These are phyloP conservation scores for Physcia stellaris DNA, from an alignment of 495 filamentous ascomycete genomes.

Conservation along the genomic window DNA sequence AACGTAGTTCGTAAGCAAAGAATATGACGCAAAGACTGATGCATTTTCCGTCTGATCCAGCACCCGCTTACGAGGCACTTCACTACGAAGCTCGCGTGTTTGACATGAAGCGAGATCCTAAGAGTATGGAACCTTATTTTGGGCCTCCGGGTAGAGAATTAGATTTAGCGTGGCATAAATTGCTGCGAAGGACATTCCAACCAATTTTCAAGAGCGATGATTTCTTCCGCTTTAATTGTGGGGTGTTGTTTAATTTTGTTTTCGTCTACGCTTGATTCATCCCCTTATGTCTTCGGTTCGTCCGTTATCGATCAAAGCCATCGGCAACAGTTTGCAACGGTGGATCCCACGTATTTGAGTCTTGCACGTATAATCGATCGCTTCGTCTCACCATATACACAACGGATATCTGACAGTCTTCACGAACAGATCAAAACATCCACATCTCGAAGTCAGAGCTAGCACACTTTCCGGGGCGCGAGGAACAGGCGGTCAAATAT, in stretches of 20 bases:
- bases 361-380: too few relatives aligned
- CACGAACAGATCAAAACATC: not conserved
- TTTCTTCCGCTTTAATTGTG: too few relatives aligned
- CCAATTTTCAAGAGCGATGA: too few relatives aligned
- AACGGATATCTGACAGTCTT: not conserved
- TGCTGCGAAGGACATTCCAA: not conserved
- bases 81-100: slow-evolving; percentile 1
- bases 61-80: slow-evolving; percentile 1
- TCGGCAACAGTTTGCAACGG: too few relatives aligned
- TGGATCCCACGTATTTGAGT: too few relatives aligned
- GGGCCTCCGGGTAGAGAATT: not conserved
- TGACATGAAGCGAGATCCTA: not conserved
- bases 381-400: not conserved
- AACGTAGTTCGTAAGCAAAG: not conserved
- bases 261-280: too few relatives aligned
- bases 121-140: not conserved
- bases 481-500: slow-evolving; percentile 1
- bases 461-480: not conserved
- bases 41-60: not conserved
- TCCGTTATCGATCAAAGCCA: too few relatives aligned
- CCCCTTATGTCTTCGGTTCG: too few relatives aligned
- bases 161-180: not conserved
- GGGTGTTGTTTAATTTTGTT: too few relatives aligned
- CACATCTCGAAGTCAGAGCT: not conserved
- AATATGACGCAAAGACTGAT: not conserved